Evolutionary conservation across 805 yeast genomes (phyloP), one percentile per base, ranked within the genome.

Genomic region (Saccharomyces kudriavzevii): DNA sequence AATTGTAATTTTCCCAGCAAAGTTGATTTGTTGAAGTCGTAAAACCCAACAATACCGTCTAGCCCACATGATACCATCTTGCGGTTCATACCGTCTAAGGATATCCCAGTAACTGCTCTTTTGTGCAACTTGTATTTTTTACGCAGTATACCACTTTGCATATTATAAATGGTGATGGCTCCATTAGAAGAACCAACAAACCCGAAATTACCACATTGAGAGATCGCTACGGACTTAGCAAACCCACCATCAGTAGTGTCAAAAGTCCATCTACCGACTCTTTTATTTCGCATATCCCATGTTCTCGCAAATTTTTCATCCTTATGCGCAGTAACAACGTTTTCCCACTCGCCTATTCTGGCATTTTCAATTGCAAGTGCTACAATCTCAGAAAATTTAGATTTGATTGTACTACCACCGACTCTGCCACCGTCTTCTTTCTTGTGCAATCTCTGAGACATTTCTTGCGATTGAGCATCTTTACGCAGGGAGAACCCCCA

Each of bases 191-290:
- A 89, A 11, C 98, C 99, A 22, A 95, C 85, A 43, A 92, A 72
- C 0, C 87, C 97, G 70, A 95, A 94, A 69, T 95, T 95, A 40
- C 99, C 99, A 77, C 99, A 94, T 53, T 83, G 87, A 0, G 97
- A 87, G 24, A 92, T 80, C 20, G 87, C 78, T 8, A 89, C 92
- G 29, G 87, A 69, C 65, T 85, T 87, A 8, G 83, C 95, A 9
- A 79, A 64, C 1, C 92, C 89, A 4, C 78, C 83, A 70, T 94
- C 98, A n/a, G 80, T 79, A 1, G 97, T 87, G 2, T 74, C 68
- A 40, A 95, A 73, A 40, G 74, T 75, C 76, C 84, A 81, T 55
- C 85, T 79, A 24, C 97, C 97, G 3, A 90, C 82, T 64, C 90
- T 83, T 58, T 87, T 91, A 55, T 78, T 80, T 58, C 80, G 80